Evolutionary conservation across 345 rosid genomes (phyloP), one percentile per base, ranked within the genome.

Genomic region (Salix purpurea): DNA sequence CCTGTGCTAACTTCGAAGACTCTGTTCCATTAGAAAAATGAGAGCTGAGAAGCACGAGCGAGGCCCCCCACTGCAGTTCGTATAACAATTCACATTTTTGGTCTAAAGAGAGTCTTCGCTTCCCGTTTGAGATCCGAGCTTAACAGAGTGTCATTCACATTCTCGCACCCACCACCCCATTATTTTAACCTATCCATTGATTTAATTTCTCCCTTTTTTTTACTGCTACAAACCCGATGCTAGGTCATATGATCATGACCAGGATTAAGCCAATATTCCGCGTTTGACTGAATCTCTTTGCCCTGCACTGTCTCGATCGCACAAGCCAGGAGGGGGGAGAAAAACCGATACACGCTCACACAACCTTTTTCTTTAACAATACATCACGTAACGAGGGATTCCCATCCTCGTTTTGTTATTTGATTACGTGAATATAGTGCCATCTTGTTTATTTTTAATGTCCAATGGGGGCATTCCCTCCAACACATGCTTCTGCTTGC

Each of bases 101-200:
- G 84, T 83, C 82, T 81, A 80, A 76, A 86, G 79, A 70, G 67
- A 67, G 67, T 50, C 64, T 80, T 67, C 32, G 71, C 56, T 26
- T 39, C 34, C 12, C 69, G 84, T 76, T 87, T 84, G 89, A 86
- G 91, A 88, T 88, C 85, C 83, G 88, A 84, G 88, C 89, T 88
- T 67, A 40, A 73, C 83, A 85, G 85, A 70, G 85, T 84, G 90
- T 74, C 87, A 68, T 71, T 70, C 77, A 64, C 30, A 69, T 12
- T 21, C 19, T 13, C 24, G 36, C 56, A 79, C 85, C 84, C 84
- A 82, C 83, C 15, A 18, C 71, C 28, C 65, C 52, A 65, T 14
- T 82, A 78, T 65, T 85, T 79, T 34, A 82, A 73, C 78, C 68
- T 68, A 60, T 72, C 69, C 72, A 1, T 30, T 73, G 7, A 9